Evolutionary conservation across 2,329 filamentous ascomycete species (phyloP).

Genomic region (Aspergillus proliferans): DNA sequence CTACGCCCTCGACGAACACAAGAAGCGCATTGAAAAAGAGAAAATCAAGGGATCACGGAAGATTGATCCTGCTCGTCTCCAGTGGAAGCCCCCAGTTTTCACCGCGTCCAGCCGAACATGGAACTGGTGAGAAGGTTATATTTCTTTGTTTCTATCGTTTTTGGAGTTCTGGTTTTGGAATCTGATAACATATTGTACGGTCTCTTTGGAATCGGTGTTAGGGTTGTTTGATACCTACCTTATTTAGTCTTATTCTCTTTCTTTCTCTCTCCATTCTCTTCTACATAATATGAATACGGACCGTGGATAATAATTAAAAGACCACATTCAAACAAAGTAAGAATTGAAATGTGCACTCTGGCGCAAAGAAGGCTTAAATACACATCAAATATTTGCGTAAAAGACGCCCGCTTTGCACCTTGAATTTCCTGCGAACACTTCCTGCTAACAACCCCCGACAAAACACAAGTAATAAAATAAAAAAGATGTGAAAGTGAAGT

Average conservation of each 20-base stretch:
- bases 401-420: slow-evolving; percentile 1
- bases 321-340: neutral
- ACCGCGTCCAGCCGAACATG: slow-evolving; percentile 84
- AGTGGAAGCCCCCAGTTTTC: slow-evolving; percentile 96
- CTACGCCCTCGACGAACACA: slow-evolving; percentile 63
- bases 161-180: neutral
- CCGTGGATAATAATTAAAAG: too few species aligned
- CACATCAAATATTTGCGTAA: slow-evolving; percentile 4
- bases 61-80: slow-evolving; percentile 72
- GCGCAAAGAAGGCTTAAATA: slow-evolving; percentile 7
- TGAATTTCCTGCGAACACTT: neutral
- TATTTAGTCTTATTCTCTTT: neutral
- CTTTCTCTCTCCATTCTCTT: neutral
- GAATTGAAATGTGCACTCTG: slow-evolving; percentile 4
- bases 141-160: neutral
- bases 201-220: neutral
- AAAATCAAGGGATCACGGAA: slow-evolving; percentile 66
- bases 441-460: neutral
- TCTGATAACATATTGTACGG: neutral
- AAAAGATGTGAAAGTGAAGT: slow-evolving; percentile 4
- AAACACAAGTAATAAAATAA: neutral
- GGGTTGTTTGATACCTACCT: neutral
- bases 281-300: too few species aligned
- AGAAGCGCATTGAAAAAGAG: slow-evolving; percentile 70
- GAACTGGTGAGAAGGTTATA: slow-evolving; percentile 65